Percentiles rank a stretch among this genome's conserved stretches.
Conservation (phyloP, 2,329 filamentous ascomycete species). For the Botrytis byssoidea region DNA sequence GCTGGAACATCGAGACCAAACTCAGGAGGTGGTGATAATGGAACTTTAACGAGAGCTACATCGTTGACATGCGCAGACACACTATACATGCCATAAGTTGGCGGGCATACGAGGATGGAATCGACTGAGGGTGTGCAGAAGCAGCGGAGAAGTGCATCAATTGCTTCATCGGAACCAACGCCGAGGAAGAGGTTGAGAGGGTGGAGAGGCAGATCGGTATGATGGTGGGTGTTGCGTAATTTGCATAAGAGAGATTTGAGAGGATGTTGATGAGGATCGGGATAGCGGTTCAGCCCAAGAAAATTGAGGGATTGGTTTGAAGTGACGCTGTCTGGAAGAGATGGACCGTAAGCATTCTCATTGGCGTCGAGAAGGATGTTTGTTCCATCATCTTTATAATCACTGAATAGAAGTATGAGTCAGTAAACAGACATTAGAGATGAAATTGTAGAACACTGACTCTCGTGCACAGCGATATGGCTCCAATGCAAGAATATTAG, state of each 20-base stretch:
- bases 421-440: slow-evolving; percentile 14
- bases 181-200: slow-evolving; percentile 90
- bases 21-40: slow-evolving; percentile 66
- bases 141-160: slow-evolving; percentile 88
- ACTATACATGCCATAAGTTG: slow-evolving; percentile 97
- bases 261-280: slow-evolving; percentile 87
- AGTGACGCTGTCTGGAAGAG: slow-evolving; percentile 51
- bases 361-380: slow-evolving; percentile 97
- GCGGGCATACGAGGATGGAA: slow-evolving; percentile 90
- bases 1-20: slow-evolving; percentile 73
- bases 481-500: slow-evolving; percentile 73
- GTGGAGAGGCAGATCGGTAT: slow-evolving; percentile 70
- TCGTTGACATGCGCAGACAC: slow-evolving; percentile 96
- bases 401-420: slow-evolving; percentile 53
- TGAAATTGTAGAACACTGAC: slow-evolving; percentile 48
- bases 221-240: slow-evolving; percentile 80
- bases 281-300: slow-evolving; percentile 85
- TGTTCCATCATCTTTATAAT: slow-evolving; percentile 97
- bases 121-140: slow-evolving; percentile 88
- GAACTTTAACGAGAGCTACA: slow-evolving; percentile 80
- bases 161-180: slow-evolving; percentile 94
- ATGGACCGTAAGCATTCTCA: slow-evolving; percentile 92
- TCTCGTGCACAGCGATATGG: slow-evolving; percentile 82
- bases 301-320: slow-evolving; percentile 64
- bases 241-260: slow-evolving; percentile 85